Base-by-base conservation (phyloP, 2,329 filamentous ascomycete species). In the Colletotrichum lupini region DNA sequence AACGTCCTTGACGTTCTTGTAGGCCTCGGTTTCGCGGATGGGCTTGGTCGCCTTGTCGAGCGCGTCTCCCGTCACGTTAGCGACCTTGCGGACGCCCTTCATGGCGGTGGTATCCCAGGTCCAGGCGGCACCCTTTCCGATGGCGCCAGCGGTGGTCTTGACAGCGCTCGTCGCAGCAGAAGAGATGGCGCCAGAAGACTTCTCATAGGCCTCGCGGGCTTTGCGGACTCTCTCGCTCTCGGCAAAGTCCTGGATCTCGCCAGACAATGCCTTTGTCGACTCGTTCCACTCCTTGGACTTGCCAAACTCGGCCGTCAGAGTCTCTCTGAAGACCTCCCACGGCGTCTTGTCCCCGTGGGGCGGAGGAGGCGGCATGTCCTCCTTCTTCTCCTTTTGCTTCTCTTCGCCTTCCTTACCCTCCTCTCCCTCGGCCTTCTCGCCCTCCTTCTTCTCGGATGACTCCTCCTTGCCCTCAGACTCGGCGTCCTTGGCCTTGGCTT, bases 211-310 rank as follows among this genome's bases (percentile, higher is more conserved):
- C 77, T 95, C 92, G 76, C 94, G 91, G 35, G 96, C 97, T 78
- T 92, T 91, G 80, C 95, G 93, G 19, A 99, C 94, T 22, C 93
- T 94, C 80, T 98, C 95, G 80, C 95, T 98, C 85, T 98, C 96
- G 37, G 92, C 92, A 80, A 99, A 97, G 79, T 98, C 92, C 80
- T 98, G 93, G 22, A 96, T 95, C 6, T 93, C 94, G 61, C 94
- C 94, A 22, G 94, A 94, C 55, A 99, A 90, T 76, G 97, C 94
- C 86, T 99, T 98, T 55, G 96, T 99, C 56, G 95, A 97, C 81
- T 99, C 97, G 80, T 99, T 98, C 97, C 97, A 99, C 83, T 99
- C 97, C 81, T 98, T 98, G 19, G 95, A 98, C 65, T 95, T 94
- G 83, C 98, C 95, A 85, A 99, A 97, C 84, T 99, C 97, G 70